Conservation (phyloP, 768 basidiomycete genomes). For the Kondoa subrosea region DNA sequence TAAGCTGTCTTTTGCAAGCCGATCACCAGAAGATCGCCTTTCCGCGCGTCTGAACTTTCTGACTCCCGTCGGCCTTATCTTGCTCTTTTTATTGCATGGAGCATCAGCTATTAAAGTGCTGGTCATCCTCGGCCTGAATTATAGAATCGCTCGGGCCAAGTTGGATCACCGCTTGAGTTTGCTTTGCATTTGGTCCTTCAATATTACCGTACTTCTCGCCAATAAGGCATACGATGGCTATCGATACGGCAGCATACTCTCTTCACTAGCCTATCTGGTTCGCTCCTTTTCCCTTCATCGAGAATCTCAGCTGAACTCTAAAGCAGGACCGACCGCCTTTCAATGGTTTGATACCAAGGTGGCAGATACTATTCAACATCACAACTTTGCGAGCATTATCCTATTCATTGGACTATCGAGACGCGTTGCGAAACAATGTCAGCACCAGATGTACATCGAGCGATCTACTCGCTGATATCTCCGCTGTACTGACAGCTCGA, state of each 20-base stretch:
- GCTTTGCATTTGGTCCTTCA: conserved; percentile 54
- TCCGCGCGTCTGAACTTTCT: conserved; percentile 42
- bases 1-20: conserved; percentile 28
- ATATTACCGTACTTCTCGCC: conserved; percentile 51
- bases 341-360: conserved; percentile 63
- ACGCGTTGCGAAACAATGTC: conserved; percentile 39
- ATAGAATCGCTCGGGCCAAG: conserved; percentile 34
- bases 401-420: conserved; percentile 83
- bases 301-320: neutral
- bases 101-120: conserved; percentile 60
- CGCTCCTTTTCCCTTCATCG: neutral
- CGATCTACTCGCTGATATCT: neutral
- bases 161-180: conserved; percentile 30
- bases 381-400: conserved; percentile 85
- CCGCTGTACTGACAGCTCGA: neutral
- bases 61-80: conserved; percentile 32
- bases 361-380: conserved; percentile 90
- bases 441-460: neutral
- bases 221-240: conserved; percentile 68
- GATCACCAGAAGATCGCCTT: conserved; percentile 41
- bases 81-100: conserved; percentile 65
- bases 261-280: conserved; percentile 48
- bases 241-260: conserved; percentile 43
- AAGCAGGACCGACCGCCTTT: conserved; percentile 31
- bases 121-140: conserved; percentile 54